These are phyloP conservation scores for Lasiosphaeris hirsuta DNA, from an alignment of 495 filamentous ascomycete genomes.

Conservation along the genomic window DNA sequence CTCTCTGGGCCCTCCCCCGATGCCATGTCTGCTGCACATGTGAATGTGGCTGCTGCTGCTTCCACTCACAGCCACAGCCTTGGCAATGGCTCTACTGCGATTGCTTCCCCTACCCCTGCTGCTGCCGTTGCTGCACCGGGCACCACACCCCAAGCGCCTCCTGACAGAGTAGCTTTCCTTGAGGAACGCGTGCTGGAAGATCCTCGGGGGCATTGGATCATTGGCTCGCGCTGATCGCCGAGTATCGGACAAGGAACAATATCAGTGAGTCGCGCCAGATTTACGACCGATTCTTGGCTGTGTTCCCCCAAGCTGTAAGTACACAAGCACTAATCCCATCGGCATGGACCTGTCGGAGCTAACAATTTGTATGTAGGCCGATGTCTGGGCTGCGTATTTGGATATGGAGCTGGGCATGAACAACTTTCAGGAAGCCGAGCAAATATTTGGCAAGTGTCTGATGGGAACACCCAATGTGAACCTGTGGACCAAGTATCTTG, in stretches of 20 bases:
- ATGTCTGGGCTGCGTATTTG: conserved; percentile 81
- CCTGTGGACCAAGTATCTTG: conserved; percentile 90
- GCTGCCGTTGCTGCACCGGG: conserved; percentile 16
- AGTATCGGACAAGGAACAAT: conserved; percentile 78
- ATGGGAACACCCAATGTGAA: conserved; percentile 70
- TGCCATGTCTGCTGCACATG: conserved; percentile 24
- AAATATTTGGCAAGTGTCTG: conserved; percentile 74
- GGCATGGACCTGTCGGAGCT: conserved; percentile 10
- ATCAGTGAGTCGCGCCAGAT: conserved; percentile 73
- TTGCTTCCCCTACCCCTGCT: conserved; percentile 12
- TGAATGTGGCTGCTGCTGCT: conserved; percentile 19
- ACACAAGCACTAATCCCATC: background rate
- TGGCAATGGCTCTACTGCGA: conserved; percentile 1
- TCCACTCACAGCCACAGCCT: conserved; percentile 8
- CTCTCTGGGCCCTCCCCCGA: conserved; percentile 11
- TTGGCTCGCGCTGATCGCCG: conserved; percentile 81
- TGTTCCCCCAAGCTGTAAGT: conserved; percentile 90
- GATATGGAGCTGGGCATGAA: conserved; percentile 84
- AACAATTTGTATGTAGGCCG: conserved; percentile 59
- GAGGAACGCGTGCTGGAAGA: conserved; percentile 90
- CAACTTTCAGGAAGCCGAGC: conserved; percentile 71
- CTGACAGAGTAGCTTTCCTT: conserved; percentile 77
- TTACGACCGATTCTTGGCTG: conserved; percentile 79
- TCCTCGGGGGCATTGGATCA: conserved; percentile 86
- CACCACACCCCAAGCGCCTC: conserved; percentile 48